These are phyloP conservation scores for Selaginella moellendorffii DNA, from an alignment of 75 land plant species.

Conservation along the genomic window DNA sequence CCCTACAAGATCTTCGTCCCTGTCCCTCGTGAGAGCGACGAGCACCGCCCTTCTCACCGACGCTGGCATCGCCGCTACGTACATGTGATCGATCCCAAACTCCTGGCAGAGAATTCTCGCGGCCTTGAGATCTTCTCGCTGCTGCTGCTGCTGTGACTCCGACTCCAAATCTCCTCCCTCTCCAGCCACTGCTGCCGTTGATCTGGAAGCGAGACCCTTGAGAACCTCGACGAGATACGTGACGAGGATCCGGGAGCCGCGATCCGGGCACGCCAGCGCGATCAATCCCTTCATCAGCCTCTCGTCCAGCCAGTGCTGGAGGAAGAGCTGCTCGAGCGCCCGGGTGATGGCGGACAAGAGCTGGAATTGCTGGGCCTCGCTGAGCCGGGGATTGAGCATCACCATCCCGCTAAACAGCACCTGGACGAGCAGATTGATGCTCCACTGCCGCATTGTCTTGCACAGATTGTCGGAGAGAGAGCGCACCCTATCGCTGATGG, in stretches of 20 bases:
- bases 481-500: background rate
- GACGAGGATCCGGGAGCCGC: background rate
- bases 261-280: background rate
- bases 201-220: background rate
- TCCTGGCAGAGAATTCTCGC: slow-evolving; percentile 12
- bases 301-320: background rate
- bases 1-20: slow-evolving; percentile 10
- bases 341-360: slow-evolving; percentile 1
- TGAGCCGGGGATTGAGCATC: slow-evolving; percentile 2
- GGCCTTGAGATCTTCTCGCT: slow-evolving; percentile 12
- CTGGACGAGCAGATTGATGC: background rate
- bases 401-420: slow-evolving; percentile 1
- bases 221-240: slow-evolving; percentile 3
- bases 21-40: slow-evolving; percentile 8
- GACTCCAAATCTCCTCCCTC: background rate
- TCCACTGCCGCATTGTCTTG: slow-evolving; percentile 6
- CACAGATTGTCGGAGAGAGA: background rate
- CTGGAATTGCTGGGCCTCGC: background rate
- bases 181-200: background rate
- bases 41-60: slow-evolving; percentile 13
- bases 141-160: background rate
- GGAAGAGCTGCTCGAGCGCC: slow-evolving; percentile 3
- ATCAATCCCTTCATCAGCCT: background rate
- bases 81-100: slow-evolving; percentile 16
- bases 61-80: slow-evolving; percentile 21